Evolutionary conservation across 1,284 basidiomycete genomes (phyloP).

Genomic region (Trichosporon coremiiforme): DNA sequence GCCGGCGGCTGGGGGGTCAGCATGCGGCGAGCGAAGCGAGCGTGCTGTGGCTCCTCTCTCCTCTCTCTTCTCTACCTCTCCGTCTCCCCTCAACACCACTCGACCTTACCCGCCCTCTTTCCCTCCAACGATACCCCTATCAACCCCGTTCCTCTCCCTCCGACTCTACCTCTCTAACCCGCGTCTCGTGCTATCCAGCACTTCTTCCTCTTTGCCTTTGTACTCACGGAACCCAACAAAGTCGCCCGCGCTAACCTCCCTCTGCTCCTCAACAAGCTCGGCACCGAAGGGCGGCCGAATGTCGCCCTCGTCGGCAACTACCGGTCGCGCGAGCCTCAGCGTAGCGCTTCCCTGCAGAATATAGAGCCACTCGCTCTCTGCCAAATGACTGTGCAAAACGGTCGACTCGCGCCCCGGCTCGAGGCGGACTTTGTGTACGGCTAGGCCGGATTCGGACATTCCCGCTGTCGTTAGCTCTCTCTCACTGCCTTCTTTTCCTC

Average conservation of each 20-base stretch:
- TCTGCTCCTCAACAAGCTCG: slow-evolving; percentile 9
- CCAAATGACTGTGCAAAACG: slow-evolving; percentile 38
- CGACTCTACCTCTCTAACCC: no score
- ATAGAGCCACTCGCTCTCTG: slow-evolving; percentile 41
- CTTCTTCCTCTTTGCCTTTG: no score
- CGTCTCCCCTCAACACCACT: no score
- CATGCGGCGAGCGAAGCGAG: background rate
- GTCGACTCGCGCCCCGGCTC: slow-evolving; percentile 34
- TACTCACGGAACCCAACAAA: slow-evolving; percentile 30
- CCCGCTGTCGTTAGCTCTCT: slow-evolving; percentile 28
- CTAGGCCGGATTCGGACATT: slow-evolving; percentile 29
- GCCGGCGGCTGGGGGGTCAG: slow-evolving; percentile 15
- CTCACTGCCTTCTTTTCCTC: no score
- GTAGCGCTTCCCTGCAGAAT: slow-evolving; percentile 32
- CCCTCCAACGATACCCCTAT: no score
- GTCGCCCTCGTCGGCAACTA: slow-evolving; percentile 21
- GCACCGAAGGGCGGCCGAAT: slow-evolving; percentile 22
- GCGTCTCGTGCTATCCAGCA: no score
- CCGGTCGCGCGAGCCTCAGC: slow-evolving; percentile 28
- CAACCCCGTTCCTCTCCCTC: no score
- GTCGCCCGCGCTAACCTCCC: slow-evolving; percentile 26
- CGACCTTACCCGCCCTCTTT: no score
- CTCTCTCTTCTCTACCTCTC: no score
- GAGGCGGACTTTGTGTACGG: slow-evolving; percentile 36
- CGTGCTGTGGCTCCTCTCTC: no score